These are phyloP conservation scores for Skeletonema marinoi DNA, from an alignment of 108 stramenopile genomes.

Conservation along the genomic window DNA sequence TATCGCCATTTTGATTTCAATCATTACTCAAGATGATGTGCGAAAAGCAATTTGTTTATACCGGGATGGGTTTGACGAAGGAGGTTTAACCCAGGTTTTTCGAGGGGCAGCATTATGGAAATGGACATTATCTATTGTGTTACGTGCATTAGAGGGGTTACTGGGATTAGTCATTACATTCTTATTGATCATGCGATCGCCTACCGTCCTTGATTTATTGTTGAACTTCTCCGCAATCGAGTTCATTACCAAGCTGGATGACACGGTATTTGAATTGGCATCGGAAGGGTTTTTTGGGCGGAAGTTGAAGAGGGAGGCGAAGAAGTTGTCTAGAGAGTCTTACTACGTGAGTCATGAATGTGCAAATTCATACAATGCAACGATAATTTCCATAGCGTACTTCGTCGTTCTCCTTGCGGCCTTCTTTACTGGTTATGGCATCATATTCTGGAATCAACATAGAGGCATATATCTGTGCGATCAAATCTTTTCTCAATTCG, in stretches of 20 bases:
- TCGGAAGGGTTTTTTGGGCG: constrained; percentile 9
- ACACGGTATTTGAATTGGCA: constrained; percentile 18
- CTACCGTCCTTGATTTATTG: constrained; percentile 5
- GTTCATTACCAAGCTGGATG: neutral
- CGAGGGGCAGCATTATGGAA: neutral
- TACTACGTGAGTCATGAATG: neutral
- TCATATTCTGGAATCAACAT: no score
- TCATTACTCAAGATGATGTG: constrained; percentile 17
- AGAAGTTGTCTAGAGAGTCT: neutral
- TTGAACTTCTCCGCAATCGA: constrained; percentile 35
- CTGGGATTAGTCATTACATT: constrained; percentile 13
- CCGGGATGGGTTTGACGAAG: constrained; percentile 8
- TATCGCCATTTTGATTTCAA: constrained; percentile 10
- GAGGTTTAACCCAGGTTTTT: neutral
- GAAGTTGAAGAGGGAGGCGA: constrained; percentile 11
- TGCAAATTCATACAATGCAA: neutral
- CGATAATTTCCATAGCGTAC: neutral
- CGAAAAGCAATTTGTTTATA: constrained; percentile 5
- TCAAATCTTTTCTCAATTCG: constrained; percentile 24
- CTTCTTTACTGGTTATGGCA: no score
- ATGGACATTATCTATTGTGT: neutral
- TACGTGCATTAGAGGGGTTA: constrained; percentile 5
- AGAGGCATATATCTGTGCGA: constrained; percentile 24
- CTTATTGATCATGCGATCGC: constrained; percentile 10
- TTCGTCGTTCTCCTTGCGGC: constrained; percentile 16